Base-by-base conservation (phyloP, 2,329 filamentous ascomycete species). In the Colletotrichum gigasporum region DNA sequence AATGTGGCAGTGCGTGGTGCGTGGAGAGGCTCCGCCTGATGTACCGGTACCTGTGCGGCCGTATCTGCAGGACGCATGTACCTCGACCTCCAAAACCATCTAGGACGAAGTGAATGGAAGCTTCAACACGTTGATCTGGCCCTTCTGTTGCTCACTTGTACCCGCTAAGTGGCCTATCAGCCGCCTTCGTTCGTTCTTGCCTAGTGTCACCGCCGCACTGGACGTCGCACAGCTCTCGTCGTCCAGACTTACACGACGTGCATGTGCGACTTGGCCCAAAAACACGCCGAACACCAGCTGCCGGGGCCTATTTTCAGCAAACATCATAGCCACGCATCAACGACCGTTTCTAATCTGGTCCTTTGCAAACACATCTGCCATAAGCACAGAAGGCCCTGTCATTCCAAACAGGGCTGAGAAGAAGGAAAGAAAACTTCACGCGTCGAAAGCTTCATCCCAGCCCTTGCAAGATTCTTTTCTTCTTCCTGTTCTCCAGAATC, bases 391-490 rank as follows among this genome's bases (percentile, higher is more conserved):
- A 34, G 22, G 7, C 18, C 24, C 16, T 10, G 16, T 22, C 18
- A 4, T 24, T 14, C 39, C 34, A 24, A n/a, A 41, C 28, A 64
- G 61, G 55, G 61, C 61, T 64, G 61, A 60, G 55, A 53, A 60
- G 61, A 64, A 53, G 51, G 32, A 62, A 50, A 45, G 28, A 45
- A 30, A 26, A 18, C 9, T 22, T 8, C n/a, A 11, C 47, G 20
- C 16, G 16, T 39, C 22, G 30, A 51, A 18, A 24, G 28, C 22
- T 18, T 48, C 20, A 47, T 60, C 47, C 18, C 20, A 14, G 34
- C 8, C 54, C 58, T 16, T 50, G 47, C 34, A 34, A 41, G 55
- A 34, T 24, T 37, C 6, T 34, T 35, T 32, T 4, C 34, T 51
- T 48, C 22, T 24, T 59, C 18, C 26, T 28, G 22, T 32, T 14